Evolutionary conservation across 2,329 filamentous ascomycete species (phyloP), one percentile per base, ranked within the genome.

Genomic region (Lecanicillium sp.): DNA sequence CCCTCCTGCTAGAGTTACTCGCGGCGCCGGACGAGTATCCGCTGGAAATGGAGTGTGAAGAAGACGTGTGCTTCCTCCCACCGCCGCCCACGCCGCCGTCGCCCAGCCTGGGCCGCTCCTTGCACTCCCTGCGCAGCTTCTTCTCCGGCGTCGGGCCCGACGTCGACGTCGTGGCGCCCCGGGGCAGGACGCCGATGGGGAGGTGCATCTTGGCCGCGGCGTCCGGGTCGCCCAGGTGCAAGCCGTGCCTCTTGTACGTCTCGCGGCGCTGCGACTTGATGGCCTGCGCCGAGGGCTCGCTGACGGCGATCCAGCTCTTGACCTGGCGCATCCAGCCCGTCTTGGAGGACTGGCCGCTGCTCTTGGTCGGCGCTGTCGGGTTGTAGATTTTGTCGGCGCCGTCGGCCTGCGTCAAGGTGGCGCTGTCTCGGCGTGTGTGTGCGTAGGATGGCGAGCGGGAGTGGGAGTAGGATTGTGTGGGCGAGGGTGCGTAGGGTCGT

Each of bases 251-350:
- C 33, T 60, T 56, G 44, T 60, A 72, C 2, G 60, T 55, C 12
- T 61, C 58, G 37, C 57, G 62, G 47, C 64, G 68, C 44, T 71
- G 66, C 12, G 65, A 52, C 46, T 65, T 69, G 46, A 72, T 56
- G 2, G 68, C 71, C 32, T 69, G 65, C 2, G 60, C 58, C 1
- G 71, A 73, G 10, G 71, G 71, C 44, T 75, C 71, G 34, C 64
- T 68, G 17, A 62, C 59, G 2, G 59, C 59, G 7, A 73, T 50
- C 71, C 71, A 74, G 32, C 58, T 61, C 42, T 69, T 74, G 34
- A 72, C 50, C 19, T 66, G 62, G 6, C 54, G 54, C 17, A 69
- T 40, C 64, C 68, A 71, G 28, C 53, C 47, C n/a, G 39, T 36
- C 43, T 53, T 58, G 28, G 44, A 40, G 30, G 27, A 18, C 22